A percentile compares a stretch with the other conserved stretches of the same genome.
Evolutionary conservation across 495 filamentous ascomycete species (phyloP).

Genomic region (Podospora conica): DNA sequence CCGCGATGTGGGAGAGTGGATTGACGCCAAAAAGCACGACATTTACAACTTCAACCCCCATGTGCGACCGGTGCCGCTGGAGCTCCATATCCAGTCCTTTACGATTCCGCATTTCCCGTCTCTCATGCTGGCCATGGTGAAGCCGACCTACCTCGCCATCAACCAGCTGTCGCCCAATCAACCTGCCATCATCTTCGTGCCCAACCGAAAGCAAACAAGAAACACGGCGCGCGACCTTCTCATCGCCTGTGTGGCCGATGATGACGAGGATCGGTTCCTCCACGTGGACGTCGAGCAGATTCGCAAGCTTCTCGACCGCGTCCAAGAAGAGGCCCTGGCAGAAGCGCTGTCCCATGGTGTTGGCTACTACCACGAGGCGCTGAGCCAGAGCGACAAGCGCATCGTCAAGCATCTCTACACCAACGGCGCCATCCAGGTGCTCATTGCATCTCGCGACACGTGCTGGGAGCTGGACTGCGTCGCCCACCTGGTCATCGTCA

Average conservation of each 20-base stretch:
- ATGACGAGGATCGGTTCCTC: conserved; percentile 90
- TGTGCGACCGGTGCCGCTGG: conserved; percentile 77
- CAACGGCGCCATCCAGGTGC: conserved; percentile 85
- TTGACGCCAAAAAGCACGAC: conserved; percentile 96
- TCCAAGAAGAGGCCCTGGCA: conserved; percentile 80
- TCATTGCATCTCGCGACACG: conserved; percentile 89
- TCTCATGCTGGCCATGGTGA: conserved; percentile 96
- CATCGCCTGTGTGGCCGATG: conserved; percentile 74
- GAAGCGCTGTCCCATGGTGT: conserved; percentile 94
- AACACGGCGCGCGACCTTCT: conserved; percentile 85
- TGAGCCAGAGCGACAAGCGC: conserved; percentile 80
- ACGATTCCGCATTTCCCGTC: conserved; percentile 96
- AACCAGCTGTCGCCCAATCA: conserved; percentile 80
- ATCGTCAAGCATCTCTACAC: conserved; percentile 89
- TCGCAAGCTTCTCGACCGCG: conserved; percentile 66
- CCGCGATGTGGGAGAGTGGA: conserved; percentile 95
- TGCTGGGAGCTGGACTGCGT: conserved; percentile 92
- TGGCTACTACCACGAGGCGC: conserved; percentile 93
- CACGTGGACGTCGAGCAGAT: conserved; percentile 75
- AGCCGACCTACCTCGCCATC: conserved; percentile 82
- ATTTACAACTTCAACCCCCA: conserved; percentile 98
- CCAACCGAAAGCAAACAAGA: conserved; percentile 85
- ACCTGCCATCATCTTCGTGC: conserved; percentile 85
- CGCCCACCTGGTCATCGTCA: conserved; percentile 87
- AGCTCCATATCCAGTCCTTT: conserved; percentile 93